Evolutionary conservation across 2,329 filamentous ascomycete genomes (phyloP), one percentile per base, ranked within the genome.

Genomic region (Diaporthe sp.): DNA sequence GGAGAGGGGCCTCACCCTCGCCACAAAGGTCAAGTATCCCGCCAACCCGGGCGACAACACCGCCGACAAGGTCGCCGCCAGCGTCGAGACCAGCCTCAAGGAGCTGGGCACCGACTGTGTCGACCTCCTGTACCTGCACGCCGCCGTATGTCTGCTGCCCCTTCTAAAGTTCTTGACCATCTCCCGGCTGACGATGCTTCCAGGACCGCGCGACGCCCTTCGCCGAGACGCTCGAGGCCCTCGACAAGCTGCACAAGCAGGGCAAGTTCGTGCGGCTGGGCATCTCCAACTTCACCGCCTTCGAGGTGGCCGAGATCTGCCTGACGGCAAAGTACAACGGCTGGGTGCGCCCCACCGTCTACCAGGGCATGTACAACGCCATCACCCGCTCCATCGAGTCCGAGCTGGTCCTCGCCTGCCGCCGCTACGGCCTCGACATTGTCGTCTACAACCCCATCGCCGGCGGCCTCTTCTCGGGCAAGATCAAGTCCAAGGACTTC

Each of bases 231-330:
- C 88, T 98, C 25, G 90, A 92, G 79, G 94, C 93, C 6, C 88
- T 95, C 76, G 91, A 98, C 82, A 92, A 95, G 84, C 86, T 98
- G 71, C 94, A 98, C 87, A 94, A 95, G 84, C 90, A 94, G 74
- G 95, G 95, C 76, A 97, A 96, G 82, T 98, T 98, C 81, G 91
- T 95, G 28, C 90, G 91, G 71, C 86, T 98, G 17, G 95, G 95
- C 2, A 85, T 98, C 75, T 94, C 91, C 79, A 98, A 98, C 85
- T 98, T 92, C 82, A 94, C 95, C 0, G 93, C 95, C 0, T 97
- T 93, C 82, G 95, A 98, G 83, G 94, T 98, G 13, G 95, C 95
- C 0, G 95, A 98, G 85, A 90, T 97, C 13, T 93, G 93, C 75
- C 90, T 95, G 83, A 93, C 92, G 53, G 96, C 94, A 87, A 93